Conservation (phyloP, 2,329 filamentous ascomycete genomes). For the Sarocladium oryzae region DNA sequence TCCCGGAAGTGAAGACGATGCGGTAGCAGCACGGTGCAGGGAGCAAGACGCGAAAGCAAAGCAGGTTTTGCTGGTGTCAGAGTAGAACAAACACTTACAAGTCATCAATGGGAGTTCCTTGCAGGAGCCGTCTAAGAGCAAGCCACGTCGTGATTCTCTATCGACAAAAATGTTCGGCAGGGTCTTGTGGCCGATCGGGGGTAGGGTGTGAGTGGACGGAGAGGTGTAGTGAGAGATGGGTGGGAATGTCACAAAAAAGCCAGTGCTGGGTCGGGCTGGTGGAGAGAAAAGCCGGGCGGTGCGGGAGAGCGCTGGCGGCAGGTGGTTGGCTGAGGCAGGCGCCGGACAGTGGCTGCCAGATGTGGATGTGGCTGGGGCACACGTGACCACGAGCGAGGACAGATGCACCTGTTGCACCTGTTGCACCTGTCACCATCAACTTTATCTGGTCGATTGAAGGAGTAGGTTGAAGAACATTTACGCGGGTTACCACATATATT, state of each 20-base stretch:
- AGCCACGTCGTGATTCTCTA: background rate
- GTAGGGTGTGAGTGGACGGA: slow-evolving; percentile 12
- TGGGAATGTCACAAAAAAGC: slow-evolving; percentile 14
- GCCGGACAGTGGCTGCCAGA: background rate
- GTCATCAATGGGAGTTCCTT: slow-evolving; percentile 37
- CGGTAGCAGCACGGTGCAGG: slow-evolving; percentile 2
- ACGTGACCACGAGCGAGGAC: background rate
- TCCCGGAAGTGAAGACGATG: slow-evolving; percentile 1
- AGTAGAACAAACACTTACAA: slow-evolving; percentile 37
- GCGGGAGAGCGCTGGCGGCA: slow-evolving; percentile 5
- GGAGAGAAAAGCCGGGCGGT: slow-evolving; percentile 9
- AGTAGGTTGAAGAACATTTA: no score
- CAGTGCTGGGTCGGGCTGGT: slow-evolving; percentile 8
- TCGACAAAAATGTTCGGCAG: slow-evolving; percentile 6
- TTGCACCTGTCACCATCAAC: background rate
- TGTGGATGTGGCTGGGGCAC: background rate
- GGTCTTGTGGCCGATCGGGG: slow-evolving; percentile 10
- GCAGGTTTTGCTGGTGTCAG: slow-evolving; percentile 12
- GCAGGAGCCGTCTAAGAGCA: slow-evolving; percentile 18
- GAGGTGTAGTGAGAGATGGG: slow-evolving; percentile 12
- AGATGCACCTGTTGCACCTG: no score
- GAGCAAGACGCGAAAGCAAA: background rate
- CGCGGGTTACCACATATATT: no score
- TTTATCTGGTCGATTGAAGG: background rate
- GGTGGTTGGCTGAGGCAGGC: slow-evolving; percentile 5